These are phyloP conservation scores for Lactarius sanguifluus DNA, from an alignment of 768 basidiomycete species.

Conservation along the genomic window DNA sequence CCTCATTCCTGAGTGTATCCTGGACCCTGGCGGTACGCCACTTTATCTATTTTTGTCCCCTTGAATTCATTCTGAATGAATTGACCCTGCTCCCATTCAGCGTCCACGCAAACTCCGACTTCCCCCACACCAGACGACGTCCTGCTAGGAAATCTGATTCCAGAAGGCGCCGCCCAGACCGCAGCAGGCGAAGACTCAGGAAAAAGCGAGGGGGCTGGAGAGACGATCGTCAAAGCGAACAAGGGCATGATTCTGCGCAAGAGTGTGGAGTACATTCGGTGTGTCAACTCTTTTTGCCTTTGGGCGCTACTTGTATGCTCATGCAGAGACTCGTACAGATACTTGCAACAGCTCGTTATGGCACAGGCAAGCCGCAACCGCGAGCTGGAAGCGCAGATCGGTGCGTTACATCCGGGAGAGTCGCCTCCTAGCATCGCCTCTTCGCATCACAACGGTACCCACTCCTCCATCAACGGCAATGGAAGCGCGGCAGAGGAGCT, in stretches of 20 bases:
- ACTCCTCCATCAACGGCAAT: conserved; percentile 16
- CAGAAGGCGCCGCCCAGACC: conserved; percentile 15
- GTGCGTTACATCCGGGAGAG: conserved; percentile 15
- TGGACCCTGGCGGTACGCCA: conserved; percentile 54
- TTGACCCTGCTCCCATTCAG: background rate
- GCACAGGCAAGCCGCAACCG: conserved; percentile 76
- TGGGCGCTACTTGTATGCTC: conserved; percentile 4
- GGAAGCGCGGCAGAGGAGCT: conserved; percentile 14
- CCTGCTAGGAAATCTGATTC: conserved; percentile 27
- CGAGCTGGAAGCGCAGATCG: conserved; percentile 72
- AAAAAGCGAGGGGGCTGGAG: conserved; percentile 39
- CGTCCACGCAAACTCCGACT: conserved; percentile 27
- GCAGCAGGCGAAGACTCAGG: conserved; percentile 30
- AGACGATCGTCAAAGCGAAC: conserved; percentile 75
- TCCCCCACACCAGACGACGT: conserved; percentile 31
- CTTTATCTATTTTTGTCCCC: conserved; percentile 14
- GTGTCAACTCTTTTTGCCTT: conserved; percentile 16
- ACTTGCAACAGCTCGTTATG: conserved; percentile 82
- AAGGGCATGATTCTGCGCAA: conserved; percentile 91
- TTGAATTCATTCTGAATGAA: background rate
- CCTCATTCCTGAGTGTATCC: conserved; percentile 82
- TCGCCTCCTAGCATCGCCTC: background rate
- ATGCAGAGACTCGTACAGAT: conserved; percentile 39
- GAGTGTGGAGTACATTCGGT: conserved; percentile 52
- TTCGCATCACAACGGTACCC: conserved; percentile 9